Percentiles rank a stretch among this genome's conserved stretches.
Evolutionary conservation across 1,139 yeast species (phyloP).

Genomic region (Kurtzmaniella quercitrusa): DNA sequence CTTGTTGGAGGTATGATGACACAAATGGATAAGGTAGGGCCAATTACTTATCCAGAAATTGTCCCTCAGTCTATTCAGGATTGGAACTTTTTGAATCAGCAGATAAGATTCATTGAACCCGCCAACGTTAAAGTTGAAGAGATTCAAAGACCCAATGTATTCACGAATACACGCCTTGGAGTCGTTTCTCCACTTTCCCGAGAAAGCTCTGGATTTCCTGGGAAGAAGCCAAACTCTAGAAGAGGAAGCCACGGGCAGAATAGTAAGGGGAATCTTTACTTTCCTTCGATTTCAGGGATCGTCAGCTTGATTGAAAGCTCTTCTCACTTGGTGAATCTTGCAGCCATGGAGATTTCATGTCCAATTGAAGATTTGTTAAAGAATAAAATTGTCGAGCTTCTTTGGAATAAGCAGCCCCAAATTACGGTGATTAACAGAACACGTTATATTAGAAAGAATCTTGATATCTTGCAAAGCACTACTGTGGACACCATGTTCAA

Average conservation of each 20-base stretch:
- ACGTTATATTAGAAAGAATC: conserved; percentile 3
- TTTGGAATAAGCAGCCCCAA: background rate
- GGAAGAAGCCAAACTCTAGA: background rate
- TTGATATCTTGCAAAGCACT: conserved; percentile 1
- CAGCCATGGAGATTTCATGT: background rate
- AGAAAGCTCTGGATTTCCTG: background rate
- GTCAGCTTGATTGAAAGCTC: background rate
- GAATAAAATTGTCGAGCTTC: background rate
- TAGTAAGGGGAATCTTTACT: background rate
- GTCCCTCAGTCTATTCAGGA: background rate
- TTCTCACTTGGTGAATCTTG: background rate
- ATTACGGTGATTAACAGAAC: conserved; percentile 4
- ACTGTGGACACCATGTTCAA: background rate
- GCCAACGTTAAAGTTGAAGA: too few relatives aligned
- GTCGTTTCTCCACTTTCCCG: background rate
- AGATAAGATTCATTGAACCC: too few relatives aligned
- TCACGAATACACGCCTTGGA: too few relatives aligned
- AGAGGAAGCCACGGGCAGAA: conserved; percentile 2
- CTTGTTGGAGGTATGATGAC: background rate
- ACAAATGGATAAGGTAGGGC: background rate
- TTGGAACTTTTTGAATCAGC: background rate
- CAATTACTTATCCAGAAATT: background rate
- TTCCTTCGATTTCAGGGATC: background rate
- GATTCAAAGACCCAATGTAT: too few relatives aligned
- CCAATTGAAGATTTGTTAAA: conserved; percentile 5